phyloP scores from a whole-genome alignment of 2,329 filamentous ascomycete genomes.

The Pseudogymnoascus sp. region DNA sequence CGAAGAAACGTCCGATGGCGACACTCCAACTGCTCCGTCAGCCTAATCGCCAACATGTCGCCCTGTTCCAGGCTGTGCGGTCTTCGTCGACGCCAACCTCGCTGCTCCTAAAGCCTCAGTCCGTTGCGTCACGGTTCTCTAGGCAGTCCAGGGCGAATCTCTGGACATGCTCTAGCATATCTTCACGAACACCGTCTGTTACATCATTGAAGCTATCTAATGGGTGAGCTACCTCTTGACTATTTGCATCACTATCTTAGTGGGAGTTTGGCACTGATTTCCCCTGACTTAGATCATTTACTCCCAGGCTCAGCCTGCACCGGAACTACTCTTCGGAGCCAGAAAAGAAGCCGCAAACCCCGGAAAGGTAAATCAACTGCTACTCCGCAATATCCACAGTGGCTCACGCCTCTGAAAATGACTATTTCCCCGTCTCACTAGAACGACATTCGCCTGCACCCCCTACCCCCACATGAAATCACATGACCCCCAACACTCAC shows the following conservation, averaged over 20 bases:
- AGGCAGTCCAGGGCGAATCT: neutral
- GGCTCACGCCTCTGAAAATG: neutral
- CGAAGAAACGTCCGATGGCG: constrained; percentile 1
- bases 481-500: neutral
- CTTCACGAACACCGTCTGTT: neutral
- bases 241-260: neutral
- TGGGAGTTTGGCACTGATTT: neutral
- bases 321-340: constrained; percentile 2
- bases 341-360: neutral
- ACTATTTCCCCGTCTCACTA: too few relatives aligned
- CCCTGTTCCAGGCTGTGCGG: neutral
- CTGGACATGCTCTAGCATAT: constrained; percentile 6
- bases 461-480: neutral
- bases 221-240: neutral
- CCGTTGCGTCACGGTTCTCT: neutral
- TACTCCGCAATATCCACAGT: neutral
- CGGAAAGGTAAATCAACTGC: neutral
- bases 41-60: constrained; percentile 3
- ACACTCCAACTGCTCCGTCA: constrained; percentile 7
- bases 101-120: neutral
- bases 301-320: neutral
- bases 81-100: neutral
- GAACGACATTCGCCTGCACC: neutral
- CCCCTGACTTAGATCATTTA: neutral
- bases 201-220: neutral